Percentiles rank a stretch among this genome's conserved stretches.
Conservation (phyloP, 2,329 filamentous ascomycete genomes). For the Ophiostoma perfectum region DNA sequence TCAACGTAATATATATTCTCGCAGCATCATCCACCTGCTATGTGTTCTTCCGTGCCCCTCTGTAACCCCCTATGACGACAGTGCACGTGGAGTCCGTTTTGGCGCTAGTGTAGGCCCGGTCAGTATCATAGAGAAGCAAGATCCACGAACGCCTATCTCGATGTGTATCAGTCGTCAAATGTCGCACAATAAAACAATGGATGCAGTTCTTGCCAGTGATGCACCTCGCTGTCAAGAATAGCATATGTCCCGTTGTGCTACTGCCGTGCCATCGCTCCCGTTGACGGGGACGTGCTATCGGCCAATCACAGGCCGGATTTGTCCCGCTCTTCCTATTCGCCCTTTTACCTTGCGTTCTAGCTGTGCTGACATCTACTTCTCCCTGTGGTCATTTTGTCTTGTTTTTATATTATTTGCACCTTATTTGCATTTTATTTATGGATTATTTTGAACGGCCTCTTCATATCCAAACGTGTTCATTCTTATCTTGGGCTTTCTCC, state of each 20-base stretch:
- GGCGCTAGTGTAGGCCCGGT: not conserved
- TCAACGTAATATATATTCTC: not conserved
- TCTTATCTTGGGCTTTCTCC: not conserved
- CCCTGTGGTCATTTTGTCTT: too few relatives aligned
- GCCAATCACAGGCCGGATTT: not conserved
- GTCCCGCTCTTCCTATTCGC: not conserved
- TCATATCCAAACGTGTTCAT: too few relatives aligned
- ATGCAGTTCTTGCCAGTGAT: too few relatives aligned
- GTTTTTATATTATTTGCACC: too few relatives aligned
- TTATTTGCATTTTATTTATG: too few relatives aligned
- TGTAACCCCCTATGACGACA: slow-evolving; percentile 3
- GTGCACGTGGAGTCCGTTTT: not conserved
- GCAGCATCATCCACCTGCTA: not conserved
- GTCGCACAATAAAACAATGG: too few relatives aligned
- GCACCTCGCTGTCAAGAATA: too few relatives aligned
- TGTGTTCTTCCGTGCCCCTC: slow-evolving; percentile 9
- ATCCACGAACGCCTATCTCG: too few relatives aligned
- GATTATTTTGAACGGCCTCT: too few relatives aligned
- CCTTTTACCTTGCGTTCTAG: too few relatives aligned
- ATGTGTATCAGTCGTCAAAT: too few relatives aligned
- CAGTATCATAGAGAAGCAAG: not conserved
- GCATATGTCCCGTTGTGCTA: not conserved
- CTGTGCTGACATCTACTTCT: too few relatives aligned
- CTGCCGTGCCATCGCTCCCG: not conserved
- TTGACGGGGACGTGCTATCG: not conserved